Percentiles rank a stretch among this genome's conserved stretches.
Evolutionary conservation across 352 stramenopile species (phyloP).

Genomic region (Phytophthora hybrid): DNA sequence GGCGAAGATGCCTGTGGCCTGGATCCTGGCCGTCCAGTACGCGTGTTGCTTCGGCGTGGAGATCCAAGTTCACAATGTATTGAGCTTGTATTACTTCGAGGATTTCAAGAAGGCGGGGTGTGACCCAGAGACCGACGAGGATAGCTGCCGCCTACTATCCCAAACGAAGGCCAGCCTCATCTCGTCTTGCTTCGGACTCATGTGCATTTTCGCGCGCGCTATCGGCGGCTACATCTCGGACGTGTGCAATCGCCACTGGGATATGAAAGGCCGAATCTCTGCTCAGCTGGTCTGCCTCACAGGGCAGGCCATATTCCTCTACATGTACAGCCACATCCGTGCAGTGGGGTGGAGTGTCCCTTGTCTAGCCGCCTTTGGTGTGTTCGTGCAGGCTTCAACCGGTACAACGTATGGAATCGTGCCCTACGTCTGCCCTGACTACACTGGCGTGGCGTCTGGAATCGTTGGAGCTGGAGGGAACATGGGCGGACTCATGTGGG

Average conservation of each 20-base stretch:
- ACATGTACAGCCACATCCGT: slow-evolving; percentile 79
- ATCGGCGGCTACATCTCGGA: slow-evolving; percentile 86
- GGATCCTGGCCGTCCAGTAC: slow-evolving; percentile 93
- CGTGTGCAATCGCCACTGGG: slow-evolving; percentile 63
- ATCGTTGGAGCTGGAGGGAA: slow-evolving; percentile 67
- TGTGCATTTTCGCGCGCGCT: slow-evolving; percentile 93
- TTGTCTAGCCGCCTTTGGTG: slow-evolving; percentile 86
- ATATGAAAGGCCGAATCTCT: slow-evolving; percentile 46
- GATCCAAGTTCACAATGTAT: slow-evolving; percentile 94
- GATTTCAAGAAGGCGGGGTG: slow-evolving; percentile 73
- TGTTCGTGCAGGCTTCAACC: slow-evolving; percentile 72
- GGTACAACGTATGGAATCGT: slow-evolving; percentile 69
- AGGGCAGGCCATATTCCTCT: slow-evolving; percentile 74
- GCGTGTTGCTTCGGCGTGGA: slow-evolving; percentile 94
- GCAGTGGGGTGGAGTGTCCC: slow-evolving; percentile 64
- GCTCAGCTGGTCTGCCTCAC: slow-evolving; percentile 82
- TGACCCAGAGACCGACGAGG: slow-evolving; percentile 24
- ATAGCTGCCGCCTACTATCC: slow-evolving; percentile 28
- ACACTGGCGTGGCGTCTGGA: slow-evolving; percentile 54
- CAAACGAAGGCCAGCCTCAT: slow-evolving; percentile 72
- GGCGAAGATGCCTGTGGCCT: slow-evolving; percentile 64
- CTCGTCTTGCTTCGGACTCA: slow-evolving; percentile 93
- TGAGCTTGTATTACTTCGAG: slow-evolving; percentile 90
- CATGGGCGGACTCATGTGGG: slow-evolving; percentile 54
- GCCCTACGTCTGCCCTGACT: slow-evolving; percentile 49